A percentile compares a stretch with the other conserved stretches of the same genome.
Evolutionary conservation across 202 grass and related monocot species (phyloP).

Genomic region (Bolboschoenoplectus hybrid): DNA sequence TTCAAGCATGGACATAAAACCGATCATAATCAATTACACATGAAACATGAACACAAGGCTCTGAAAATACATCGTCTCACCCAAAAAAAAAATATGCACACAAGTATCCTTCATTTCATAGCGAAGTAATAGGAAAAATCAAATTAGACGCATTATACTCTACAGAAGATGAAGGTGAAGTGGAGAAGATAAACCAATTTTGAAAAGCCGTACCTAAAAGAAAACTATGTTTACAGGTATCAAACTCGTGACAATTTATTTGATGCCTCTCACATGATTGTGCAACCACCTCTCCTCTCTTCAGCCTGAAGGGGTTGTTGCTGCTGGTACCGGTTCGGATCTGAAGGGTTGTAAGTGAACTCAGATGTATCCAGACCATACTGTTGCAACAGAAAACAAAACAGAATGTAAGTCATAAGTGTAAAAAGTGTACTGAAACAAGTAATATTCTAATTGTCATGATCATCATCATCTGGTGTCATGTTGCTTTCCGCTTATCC

Average conservation of each 20-base stretch:
- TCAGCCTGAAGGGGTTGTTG: conserved; percentile 49
- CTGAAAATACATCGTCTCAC: background rate
- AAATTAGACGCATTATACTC: conserved; percentile 31
- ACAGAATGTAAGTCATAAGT: background rate
- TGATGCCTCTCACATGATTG: conserved; percentile 55
- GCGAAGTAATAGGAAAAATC: conserved; percentile 39
- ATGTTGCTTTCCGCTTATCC: background rate
- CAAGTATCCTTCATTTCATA: conserved; percentile 15
- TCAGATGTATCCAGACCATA: conserved; percentile 87
- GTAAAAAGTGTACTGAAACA: background rate
- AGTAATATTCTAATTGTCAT: background rate
- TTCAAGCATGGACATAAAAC: background rate
- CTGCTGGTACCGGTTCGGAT: conserved; percentile 73
- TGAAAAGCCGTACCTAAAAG: conserved; percentile 45
- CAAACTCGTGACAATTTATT: background rate
- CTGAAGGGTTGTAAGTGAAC: conserved; percentile 89
- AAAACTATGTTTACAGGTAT: conserved; percentile 44
- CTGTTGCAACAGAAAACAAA: conserved; percentile 46
- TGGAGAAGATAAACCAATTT: conserved; percentile 20
- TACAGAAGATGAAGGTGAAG: conserved; percentile 29
- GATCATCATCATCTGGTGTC: background rate
- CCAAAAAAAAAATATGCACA: conserved; percentile 24
- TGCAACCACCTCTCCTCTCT: conserved; percentile 66
- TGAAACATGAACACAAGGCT: conserved; percentile 16
- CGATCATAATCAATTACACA: conserved; percentile 39